Base-by-base conservation (phyloP, 768 basidiomycete genomes). In the Lactifluus volemus region DNA sequence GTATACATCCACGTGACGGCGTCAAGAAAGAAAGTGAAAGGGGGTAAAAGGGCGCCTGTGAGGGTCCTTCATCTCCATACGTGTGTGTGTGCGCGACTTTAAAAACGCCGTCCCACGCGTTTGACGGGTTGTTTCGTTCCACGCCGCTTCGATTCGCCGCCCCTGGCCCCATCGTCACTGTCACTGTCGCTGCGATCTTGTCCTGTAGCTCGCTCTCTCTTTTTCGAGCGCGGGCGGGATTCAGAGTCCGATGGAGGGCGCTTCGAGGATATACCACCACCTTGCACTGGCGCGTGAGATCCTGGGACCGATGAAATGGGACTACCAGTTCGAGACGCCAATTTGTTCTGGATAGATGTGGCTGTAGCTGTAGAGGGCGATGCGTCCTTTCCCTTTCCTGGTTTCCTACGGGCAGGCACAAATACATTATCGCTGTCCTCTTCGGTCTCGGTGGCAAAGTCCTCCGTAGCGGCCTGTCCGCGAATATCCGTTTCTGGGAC, bases 41-140 rank as follows among this genome's bases (percentile, higher is more conserved):
- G 30, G 9, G 53, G 2, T 29, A 34, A 9, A 34, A 9, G 32
- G n/a, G 34, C 42, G 41, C 34, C 19, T 36, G 60, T 17, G 54
- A 41, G 34, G 4, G 7, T 32, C 36, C 21, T 21, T 36, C 34
- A 15, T 12, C 38, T 25, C 14, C 49, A 57, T 49, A 38, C 11
- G 36, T 38, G 55, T 41, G 60, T 49, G 32, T 4, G 32, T 34
- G 4, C 51, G 29, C 25, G 25, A 25, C 25, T 63, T 78, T 77
- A 89, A 76, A 88, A 91, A 63, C 85, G 80, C 70, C 82, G 87
- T 34, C 84, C 86, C 39, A 85, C 85, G 65, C 88, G 81, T 73
- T 84, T 89, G 63, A 90, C 76, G 5, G 89, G 89, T 66, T 91
- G 88, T 67, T 83, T 80, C 48, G 83, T 77, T 44, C 84, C 84